Conservation (phyloP, 148 eudicot genomes). For the Selenicereus undatus region DNA sequence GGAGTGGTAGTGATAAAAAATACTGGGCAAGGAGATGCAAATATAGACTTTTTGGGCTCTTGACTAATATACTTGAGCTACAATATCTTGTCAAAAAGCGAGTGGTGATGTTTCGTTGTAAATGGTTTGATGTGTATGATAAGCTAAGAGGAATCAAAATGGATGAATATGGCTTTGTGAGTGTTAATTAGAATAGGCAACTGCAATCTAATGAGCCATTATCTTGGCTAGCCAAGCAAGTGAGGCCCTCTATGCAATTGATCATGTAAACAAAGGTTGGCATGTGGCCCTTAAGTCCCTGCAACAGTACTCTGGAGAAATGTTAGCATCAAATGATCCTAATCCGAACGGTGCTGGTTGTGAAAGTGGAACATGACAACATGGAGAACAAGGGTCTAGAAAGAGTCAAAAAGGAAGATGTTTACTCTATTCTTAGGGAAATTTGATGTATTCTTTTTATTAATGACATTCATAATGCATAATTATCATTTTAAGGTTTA, state of each 20-base stretch:
- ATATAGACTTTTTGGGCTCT: background rate
- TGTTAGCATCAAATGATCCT: background rate
- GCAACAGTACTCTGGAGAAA: background rate
- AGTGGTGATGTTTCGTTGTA: background rate
- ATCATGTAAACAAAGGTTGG: constrained; percentile 10
- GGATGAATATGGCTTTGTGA: background rate
- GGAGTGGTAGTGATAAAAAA: constrained; percentile 9
- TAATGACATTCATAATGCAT: no score
- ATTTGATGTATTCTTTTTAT: background rate
- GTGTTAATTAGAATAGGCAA: no score
- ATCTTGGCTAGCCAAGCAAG: constrained; percentile 10
- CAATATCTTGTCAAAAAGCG: background rate
- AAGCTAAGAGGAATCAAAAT: no score
- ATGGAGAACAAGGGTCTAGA: background rate
- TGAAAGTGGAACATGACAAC: background rate
- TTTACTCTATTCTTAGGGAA: background rate
- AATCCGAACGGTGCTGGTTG: background rate
- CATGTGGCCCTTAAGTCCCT: background rate
- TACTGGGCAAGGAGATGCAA: background rate
- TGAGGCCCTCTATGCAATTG: constrained; percentile 10
- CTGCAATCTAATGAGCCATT: background rate
- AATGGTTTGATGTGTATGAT: background rate
- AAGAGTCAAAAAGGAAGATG: background rate
- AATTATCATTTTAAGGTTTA: no score
- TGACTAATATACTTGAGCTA: background rate